A percentile compares a stretch with the other conserved stretches of the same genome.
These are phyloP conservation scores for Penicillium sp. DNA, from an alignment of 2,329 filamentous ascomycete genomes.

Conservation along the genomic window DNA sequence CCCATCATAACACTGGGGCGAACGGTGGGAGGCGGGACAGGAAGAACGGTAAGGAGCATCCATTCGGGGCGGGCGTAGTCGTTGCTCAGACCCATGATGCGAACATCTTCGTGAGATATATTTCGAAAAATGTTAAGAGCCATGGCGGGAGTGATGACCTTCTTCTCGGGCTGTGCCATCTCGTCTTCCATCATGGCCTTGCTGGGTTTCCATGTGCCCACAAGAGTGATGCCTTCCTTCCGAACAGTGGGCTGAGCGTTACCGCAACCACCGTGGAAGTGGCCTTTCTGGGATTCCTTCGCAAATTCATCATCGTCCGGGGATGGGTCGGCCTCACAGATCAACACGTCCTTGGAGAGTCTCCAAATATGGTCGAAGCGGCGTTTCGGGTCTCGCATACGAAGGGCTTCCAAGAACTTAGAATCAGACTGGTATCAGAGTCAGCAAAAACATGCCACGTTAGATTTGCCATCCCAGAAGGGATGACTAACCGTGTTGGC, in stretches of 20 bases:
- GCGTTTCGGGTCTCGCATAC: conserved; percentile 85
- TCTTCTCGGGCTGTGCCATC: conserved; percentile 71
- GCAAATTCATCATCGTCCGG: conserved; percentile 67
- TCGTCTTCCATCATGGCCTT: conserved; percentile 70
- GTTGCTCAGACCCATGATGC: conserved; percentile 84
- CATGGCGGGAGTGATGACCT: conserved; percentile 76
- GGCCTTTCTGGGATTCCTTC: conserved; percentile 57
- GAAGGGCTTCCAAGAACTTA: conserved; percentile 77
- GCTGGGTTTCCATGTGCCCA: conserved; percentile 67
- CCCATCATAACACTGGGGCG: conserved; percentile 97
- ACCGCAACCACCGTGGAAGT: conserved; percentile 84
- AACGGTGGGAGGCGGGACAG: conserved; percentile 92
- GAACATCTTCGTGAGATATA: conserved; percentile 77
- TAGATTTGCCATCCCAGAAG: conserved; percentile 56
- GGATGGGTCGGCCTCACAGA: conserved; percentile 76
- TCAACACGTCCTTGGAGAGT: conserved; percentile 82
- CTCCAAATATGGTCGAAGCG: conserved; percentile 92
- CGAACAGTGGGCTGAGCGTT: conserved; percentile 86
- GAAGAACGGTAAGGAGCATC: conserved; percentile 95
- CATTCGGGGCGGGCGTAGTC: conserved; percentile 96
- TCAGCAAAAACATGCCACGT: conserved; percentile 50
- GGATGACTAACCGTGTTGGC: conserved; percentile 93
- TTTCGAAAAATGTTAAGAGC: conserved; percentile 83
- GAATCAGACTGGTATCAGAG: conserved; percentile 68
- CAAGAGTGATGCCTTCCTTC: conserved; percentile 80